A percentile compares a stretch with the other conserved stretches of the same genome.
These are phyloP conservation scores for Cynara cardunculus DNA, from an alignment of 129 eudicot genomes.

Conservation along the genomic window DNA sequence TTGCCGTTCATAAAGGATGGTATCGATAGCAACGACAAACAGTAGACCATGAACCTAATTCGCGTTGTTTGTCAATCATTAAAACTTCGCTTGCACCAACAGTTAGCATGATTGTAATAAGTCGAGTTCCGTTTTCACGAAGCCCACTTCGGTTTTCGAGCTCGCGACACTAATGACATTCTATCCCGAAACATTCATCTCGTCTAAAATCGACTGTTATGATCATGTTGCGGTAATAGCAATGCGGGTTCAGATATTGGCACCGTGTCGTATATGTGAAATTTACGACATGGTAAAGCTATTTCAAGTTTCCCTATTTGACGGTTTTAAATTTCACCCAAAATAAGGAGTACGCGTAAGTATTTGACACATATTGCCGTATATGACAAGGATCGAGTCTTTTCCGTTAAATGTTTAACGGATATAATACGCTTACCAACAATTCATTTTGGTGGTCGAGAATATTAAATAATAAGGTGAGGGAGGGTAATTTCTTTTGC, in stretches of 20 bases:
- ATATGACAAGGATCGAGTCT: too few relatives aligned
- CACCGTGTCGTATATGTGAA: not conserved
- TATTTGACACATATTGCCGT: too few relatives aligned
- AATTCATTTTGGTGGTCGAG: too few relatives aligned
- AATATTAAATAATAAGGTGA: too few relatives aligned
- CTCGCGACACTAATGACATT: not conserved
- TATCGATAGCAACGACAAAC: not conserved
- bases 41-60: not conserved
- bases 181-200: not conserved
- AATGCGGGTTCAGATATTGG: not conserved
- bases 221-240: not conserved
- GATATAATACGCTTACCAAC: too few relatives aligned
- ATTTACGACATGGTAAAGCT: too few relatives aligned
- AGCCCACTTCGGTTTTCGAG: not conserved
- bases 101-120: not conserved
- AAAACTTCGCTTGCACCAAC: not conserved
- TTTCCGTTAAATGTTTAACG: too few relatives aligned
- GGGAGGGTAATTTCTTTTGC: too few relatives aligned
- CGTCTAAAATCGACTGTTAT: not conserved
- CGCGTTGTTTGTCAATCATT: not conserved
- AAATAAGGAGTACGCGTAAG: too few relatives aligned
- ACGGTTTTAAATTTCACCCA: too few relatives aligned
- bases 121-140: not conserved
- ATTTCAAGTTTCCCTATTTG: too few relatives aligned
- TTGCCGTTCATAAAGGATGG: constrained; percentile 56